Percentiles rank a stretch among this genome's conserved stretches.
Evolutionary conservation across 805 yeast genomes (phyloP).

Genomic region (Crinitomyces ghanaensis): DNA sequence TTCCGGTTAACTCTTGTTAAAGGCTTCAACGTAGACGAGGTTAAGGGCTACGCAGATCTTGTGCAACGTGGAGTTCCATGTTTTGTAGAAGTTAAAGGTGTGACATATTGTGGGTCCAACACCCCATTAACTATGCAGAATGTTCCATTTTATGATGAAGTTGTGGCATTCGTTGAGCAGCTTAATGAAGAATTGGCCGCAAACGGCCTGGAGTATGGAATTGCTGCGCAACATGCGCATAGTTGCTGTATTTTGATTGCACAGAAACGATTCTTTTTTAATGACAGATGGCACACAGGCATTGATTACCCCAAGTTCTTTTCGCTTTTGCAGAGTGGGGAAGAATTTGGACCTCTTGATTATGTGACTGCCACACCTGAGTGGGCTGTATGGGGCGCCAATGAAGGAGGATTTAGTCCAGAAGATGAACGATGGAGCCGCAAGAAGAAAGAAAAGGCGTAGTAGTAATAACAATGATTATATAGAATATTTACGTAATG

Average conservation of each 20-base stretch:
- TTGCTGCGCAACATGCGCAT: slow-evolving; percentile 94
- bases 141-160: slow-evolving; percentile 89
- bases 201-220: slow-evolving; percentile 62
- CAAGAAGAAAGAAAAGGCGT: no score
- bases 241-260: slow-evolving; percentile 87
- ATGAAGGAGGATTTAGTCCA: slow-evolving; percentile 82
- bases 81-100: slow-evolving; percentile 87
- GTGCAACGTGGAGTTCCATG: slow-evolving; percentile 75
- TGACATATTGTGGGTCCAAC: slow-evolving; percentile 90
- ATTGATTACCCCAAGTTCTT: slow-evolving; percentile 73
- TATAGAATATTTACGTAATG: no score
- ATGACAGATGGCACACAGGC: slow-evolving; percentile 79
- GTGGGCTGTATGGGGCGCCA: slow-evolving; percentile 87
- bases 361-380: slow-evolving; percentile 71
- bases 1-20: slow-evolving; percentile 83
- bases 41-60: slow-evolving; percentile 74
- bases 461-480: no score
- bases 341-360: slow-evolving; percentile 61
- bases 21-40: slow-evolving; percentile 80
- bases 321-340: slow-evolving; percentile 51
- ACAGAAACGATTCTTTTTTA: slow-evolving; percentile 53
- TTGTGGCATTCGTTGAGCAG: slow-evolving; percentile 57
- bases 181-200: slow-evolving; percentile 49
- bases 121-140: slow-evolving; percentile 91
- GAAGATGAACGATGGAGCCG: slow-evolving; percentile 60